Conservation (phyloP, 768 basidiomycete genomes). For the Mycena albidolilacea region DNA sequence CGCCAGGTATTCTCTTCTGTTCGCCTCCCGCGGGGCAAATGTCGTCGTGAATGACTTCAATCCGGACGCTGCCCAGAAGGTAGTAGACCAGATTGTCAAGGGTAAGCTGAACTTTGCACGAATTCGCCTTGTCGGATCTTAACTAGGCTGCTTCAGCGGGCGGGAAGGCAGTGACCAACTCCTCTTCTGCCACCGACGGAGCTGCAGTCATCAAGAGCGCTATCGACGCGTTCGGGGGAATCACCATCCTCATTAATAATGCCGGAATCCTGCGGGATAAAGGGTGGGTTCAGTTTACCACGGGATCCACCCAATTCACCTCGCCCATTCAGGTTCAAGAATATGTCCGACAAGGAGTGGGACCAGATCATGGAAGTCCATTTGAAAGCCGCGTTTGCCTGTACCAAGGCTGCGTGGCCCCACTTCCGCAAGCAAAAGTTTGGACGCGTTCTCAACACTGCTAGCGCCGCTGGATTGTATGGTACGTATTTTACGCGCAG, state of each 20-base stretch:
- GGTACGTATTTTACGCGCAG: slow-evolving; percentile 60
- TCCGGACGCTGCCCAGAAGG: slow-evolving; percentile 87
- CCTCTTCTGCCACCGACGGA: slow-evolving; percentile 90
- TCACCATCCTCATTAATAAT: slow-evolving; percentile 96
- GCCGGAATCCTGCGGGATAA: slow-evolving; percentile 91
- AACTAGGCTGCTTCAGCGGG: slow-evolving; percentile 68
- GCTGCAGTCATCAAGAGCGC: slow-evolving; percentile 89
- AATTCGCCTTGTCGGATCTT: neutral
- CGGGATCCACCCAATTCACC: slow-evolving; percentile 4
- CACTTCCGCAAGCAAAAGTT: slow-evolving; percentile 95
- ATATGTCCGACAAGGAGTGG: slow-evolving; percentile 96
- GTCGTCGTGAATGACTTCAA: slow-evolving; percentile 98
- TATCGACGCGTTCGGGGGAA: slow-evolving; percentile 84
- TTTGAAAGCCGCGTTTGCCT: slow-evolving; percentile 93
- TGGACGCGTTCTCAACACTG: slow-evolving; percentile 94
- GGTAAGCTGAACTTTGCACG: slow-evolving; percentile 60
- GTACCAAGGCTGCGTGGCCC: slow-evolving; percentile 97
- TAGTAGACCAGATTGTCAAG: slow-evolving; percentile 89
- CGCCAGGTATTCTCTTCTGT: slow-evolving; percentile 88
- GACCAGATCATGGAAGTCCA: slow-evolving; percentile 92
- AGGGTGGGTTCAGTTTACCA: slow-evolving; percentile 61
- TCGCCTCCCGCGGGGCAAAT: slow-evolving; percentile 93
- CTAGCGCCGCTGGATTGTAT: slow-evolving; percentile 94
- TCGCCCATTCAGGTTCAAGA: slow-evolving; percentile 81
- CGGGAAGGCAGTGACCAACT: slow-evolving; percentile 90